Base-by-base conservation (phyloP, 2,329 filamentous ascomycete genomes). In the Pseudocercospora vitis region DNA sequence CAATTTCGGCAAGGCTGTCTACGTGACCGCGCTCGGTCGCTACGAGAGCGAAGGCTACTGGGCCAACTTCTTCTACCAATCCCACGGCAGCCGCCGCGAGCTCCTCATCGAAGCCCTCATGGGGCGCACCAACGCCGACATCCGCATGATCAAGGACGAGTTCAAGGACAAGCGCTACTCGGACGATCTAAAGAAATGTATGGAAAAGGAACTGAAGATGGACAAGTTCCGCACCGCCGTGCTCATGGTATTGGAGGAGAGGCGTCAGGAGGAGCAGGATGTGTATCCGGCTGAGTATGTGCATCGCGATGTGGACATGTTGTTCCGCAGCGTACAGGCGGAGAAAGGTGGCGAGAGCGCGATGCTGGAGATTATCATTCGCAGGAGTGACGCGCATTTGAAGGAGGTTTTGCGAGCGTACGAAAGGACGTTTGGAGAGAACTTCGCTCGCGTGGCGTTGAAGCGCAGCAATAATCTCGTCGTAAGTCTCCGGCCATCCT, bases 61-160 rank as follows among this genome's bases (percentile, higher is more conserved):
- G 91, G 91, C 92, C 55, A 97, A 96, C 71, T 96, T 90, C 72
- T 97, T 91, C 86, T 97, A 96, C 74, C 92, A 96, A 68, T 86
- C 86, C 31, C 88, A 92, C 71, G 88, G 86, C 65, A 89, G 86
- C 6, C 82, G 90, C 2, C 84, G 91, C 4, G 92, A 97, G 71
- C 79, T 99, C 29, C 81, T 99, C 49, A 96, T 97, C 64, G 94
- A 99, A 73, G 84, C 86, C 4, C 80, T 99, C 16, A 95, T 96
- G 84, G 94, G 94, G 0, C 84, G 91, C 4, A 84, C 85, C 23
- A 96, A 96, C 70, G 78, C 82, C n/a, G 94, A 97, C 67, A 89
- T 97, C 58, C 80, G 82, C 8, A 79, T 81, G 56, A 96, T 99
- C 77, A 96, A 95, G 72, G 84, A 88, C 14, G 82, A 85, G 0